Conservation (phyloP, 495 filamentous ascomycete species). For the Neurospora sp. region DNA sequence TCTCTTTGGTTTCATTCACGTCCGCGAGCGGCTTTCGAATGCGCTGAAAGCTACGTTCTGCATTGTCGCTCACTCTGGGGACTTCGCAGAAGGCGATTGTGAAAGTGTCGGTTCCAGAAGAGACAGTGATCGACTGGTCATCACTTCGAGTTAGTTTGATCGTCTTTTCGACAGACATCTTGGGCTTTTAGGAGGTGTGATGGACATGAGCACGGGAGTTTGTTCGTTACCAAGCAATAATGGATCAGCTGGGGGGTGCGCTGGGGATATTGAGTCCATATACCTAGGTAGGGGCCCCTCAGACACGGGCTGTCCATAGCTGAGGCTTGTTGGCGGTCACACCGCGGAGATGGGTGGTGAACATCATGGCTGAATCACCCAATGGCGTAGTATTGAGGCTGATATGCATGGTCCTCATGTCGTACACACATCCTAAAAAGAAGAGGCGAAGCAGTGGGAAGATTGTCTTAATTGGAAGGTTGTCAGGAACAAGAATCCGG, state of each 20-base stretch:
- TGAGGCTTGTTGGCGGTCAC: not conserved
- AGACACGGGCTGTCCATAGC: not conserved
- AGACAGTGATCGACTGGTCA: not conserved
- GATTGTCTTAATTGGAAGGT: not conserved
- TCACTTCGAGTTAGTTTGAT: not conserved
- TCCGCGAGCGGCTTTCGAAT: not conserved
- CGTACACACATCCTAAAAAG: not conserved
- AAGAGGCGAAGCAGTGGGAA: not conserved
- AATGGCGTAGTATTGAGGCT: not conserved
- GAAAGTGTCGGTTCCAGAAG: not conserved
- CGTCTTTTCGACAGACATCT: not conserved
- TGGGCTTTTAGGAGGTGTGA: not conserved
- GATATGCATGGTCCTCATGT: not conserved
- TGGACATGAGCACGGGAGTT: not conserved
- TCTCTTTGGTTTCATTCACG: not conserved
- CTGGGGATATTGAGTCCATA: not conserved
- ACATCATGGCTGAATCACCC: not conserved
- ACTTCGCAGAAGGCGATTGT: not conserved
- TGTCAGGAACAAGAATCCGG: not conserved
- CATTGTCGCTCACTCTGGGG: not conserved
- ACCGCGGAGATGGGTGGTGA: not conserved
- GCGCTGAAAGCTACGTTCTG: not conserved
- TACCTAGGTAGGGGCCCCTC: not conserved
- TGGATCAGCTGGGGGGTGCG: not conserved
- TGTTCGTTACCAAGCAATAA: not conserved